A percentile compares a stretch with the other conserved stretches of the same genome.
Conservation (phyloP, 305 asterid species). For the Fraxinus nigra region DNA sequence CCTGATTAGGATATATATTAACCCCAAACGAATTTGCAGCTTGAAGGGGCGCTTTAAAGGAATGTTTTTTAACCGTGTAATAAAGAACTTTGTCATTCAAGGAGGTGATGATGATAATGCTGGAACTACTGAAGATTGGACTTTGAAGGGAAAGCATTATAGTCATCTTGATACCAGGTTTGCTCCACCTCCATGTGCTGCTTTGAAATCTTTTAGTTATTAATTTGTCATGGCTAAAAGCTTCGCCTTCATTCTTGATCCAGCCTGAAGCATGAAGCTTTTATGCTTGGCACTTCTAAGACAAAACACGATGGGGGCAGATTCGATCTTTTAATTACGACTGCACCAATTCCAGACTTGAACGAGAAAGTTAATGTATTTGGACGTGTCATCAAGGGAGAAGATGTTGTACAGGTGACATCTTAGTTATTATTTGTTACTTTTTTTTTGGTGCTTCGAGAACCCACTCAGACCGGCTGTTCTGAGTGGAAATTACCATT, state of each 20-base stretch:
- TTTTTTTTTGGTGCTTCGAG: neutral
- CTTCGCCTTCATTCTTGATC: neutral
- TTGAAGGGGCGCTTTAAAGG: constrained; percentile 71
- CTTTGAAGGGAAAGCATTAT: constrained; percentile 80
- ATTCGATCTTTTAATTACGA: constrained; percentile 58
- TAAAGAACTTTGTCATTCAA: constrained; percentile 84
- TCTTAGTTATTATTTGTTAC: neutral
- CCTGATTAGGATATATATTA: constrained; percentile 7
- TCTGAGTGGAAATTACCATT: neutral
- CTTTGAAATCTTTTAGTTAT: neutral
- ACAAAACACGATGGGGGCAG: constrained; percentile 39
- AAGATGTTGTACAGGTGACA: constrained; percentile 63
- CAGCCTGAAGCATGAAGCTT: constrained; percentile 51
- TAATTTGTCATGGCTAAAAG: neutral
- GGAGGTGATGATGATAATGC: constrained; percentile 70
- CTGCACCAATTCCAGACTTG: constrained; percentile 69
- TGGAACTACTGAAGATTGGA: constrained; percentile 83
- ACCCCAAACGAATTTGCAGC: constrained; percentile 47
- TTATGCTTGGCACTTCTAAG: constrained; percentile 73
- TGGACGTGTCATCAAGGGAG: constrained; percentile 67
- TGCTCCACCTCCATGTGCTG: constrained; percentile 18
- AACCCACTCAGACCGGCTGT: neutral
- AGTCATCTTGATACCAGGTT: constrained; percentile 88
- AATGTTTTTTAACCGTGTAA: constrained; percentile 77
- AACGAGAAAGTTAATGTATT: constrained; percentile 59